Evolutionary conservation across 2,329 filamentous ascomycete genomes (phyloP).

Genomic region (Pleoardoris graminearum): DNA sequence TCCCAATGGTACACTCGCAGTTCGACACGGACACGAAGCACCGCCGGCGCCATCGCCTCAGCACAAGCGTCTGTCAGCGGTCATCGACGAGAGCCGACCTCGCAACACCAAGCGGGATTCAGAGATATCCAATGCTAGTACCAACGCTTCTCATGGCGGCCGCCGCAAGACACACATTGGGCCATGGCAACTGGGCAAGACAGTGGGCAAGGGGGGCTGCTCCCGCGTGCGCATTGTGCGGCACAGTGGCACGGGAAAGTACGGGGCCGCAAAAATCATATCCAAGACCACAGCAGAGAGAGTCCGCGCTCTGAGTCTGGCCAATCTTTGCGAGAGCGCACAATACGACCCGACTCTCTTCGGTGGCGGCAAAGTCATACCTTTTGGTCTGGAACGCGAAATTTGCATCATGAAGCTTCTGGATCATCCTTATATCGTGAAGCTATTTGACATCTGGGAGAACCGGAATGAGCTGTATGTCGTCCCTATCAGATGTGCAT

Average conservation of each 20-base stretch:
- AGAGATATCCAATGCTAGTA: slow-evolving; percentile 60
- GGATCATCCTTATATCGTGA: slow-evolving; percentile 92
- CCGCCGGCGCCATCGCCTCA: slow-evolving; percentile 40
- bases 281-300: slow-evolving; percentile 77
- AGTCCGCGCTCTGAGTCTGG: slow-evolving; percentile 82
- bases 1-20: slow-evolving; percentile 48
- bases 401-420: slow-evolving; percentile 97
- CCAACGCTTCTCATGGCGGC: slow-evolving; percentile 53
- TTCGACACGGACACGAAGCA: slow-evolving; percentile 44
- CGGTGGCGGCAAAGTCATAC: slow-evolving; percentile 70
- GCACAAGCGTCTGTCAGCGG: slow-evolving; percentile 58
- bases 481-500: background rate
- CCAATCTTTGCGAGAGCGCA: slow-evolving; percentile 76
- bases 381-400: slow-evolving; percentile 88
- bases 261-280: slow-evolving; percentile 94
- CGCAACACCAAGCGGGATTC: slow-evolving; percentile 55
- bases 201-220: slow-evolving; percentile 85
- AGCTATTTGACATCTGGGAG: slow-evolving; percentile 96
- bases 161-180: slow-evolving; percentile 77
- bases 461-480: slow-evolving; percentile 90
- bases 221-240: slow-evolving; percentile 84
- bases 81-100: slow-evolving; percentile 52
- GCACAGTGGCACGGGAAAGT: slow-evolving; percentile 75
- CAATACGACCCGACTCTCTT: slow-evolving; percentile 57
- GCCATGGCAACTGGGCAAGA: slow-evolving; percentile 90